A percentile compares a stretch with the other conserved stretches of the same genome.
phyloP scores from a whole-genome alignment of 768 basidiomycete genomes.

The Phlebiopsis gigantea region DNA sequence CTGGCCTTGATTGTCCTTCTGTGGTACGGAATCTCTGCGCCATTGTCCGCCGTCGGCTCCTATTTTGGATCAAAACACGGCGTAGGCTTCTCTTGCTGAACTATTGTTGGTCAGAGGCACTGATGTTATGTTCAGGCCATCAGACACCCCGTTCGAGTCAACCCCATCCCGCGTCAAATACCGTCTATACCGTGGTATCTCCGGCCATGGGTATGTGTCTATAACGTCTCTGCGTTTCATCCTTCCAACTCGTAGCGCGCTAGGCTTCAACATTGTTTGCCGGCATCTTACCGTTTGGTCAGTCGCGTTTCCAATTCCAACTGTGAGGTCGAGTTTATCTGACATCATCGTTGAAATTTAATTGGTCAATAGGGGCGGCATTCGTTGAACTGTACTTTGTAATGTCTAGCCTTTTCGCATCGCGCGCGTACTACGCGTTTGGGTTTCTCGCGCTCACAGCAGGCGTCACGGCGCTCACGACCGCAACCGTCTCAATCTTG shows the following conservation, averaged over 20 bases:
- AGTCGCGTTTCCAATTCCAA: conserved; percentile 12
- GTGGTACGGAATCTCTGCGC: conserved; percentile 94
- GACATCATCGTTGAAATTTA: not conserved
- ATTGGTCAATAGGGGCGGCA: conserved; percentile 60
- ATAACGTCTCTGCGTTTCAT: not conserved
- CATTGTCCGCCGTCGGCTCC: conserved; percentile 79
- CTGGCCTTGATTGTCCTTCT: conserved; percentile 78
- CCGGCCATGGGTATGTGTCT: conserved; percentile 58
- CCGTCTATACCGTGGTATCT: conserved; percentile 85
- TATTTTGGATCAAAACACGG: conserved; percentile 87
- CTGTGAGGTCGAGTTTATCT: not conserved
- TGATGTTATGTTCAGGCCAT: conserved; percentile 42
- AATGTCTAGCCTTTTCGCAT: conserved; percentile 86
- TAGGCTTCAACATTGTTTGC: conserved; percentile 72
- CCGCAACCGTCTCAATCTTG: conserved; percentile 86
- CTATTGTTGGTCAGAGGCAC: not conserved
- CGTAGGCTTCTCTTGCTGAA: conserved; percentile 36
- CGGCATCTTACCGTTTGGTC: conserved; percentile 89
- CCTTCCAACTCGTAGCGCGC: conserved; percentile 8
- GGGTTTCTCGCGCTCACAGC: conserved; percentile 90
- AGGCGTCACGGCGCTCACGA: conserved; percentile 76
- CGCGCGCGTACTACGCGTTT: conserved; percentile 92
- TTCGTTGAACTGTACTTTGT: conserved; percentile 95
- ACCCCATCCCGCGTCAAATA: conserved; percentile 94
- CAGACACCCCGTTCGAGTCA: conserved; percentile 81